These are phyloP conservation scores for Fusarium verticillioides DNA, from an alignment of 2,329 filamentous ascomycete species.

Conservation along the genomic window DNA sequence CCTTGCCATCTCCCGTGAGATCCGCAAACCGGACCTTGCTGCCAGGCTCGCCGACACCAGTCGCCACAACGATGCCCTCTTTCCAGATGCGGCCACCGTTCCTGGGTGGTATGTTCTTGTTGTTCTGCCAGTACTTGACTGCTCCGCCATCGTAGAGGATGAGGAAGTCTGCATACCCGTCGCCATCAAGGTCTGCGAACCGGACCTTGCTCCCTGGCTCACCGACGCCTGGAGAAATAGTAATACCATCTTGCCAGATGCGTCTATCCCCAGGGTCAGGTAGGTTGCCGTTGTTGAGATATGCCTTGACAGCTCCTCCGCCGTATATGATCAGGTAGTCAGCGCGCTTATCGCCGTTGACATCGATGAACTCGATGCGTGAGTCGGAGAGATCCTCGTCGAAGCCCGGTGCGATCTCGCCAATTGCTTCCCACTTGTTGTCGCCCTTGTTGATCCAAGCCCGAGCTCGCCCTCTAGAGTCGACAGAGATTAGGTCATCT, in stretches of 20 bases:
- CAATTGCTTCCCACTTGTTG: slow-evolving; percentile 3
- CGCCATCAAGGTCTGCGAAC: slow-evolving; percentile 32
- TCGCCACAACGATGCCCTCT: slow-evolving; percentile 6
- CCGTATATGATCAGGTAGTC: slow-evolving; percentile 35
- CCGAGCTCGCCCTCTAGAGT: slow-evolving; percentile 9
- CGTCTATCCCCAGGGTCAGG: not conserved
- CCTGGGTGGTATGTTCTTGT: slow-evolving; percentile 9
- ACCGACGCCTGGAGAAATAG: slow-evolving; percentile 12
- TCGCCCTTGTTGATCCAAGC: slow-evolving; percentile 21
- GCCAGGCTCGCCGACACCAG: slow-evolving; percentile 11
- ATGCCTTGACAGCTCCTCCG: slow-evolving; percentile 32
- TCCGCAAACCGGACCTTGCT: slow-evolving; percentile 21
- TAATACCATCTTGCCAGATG: slow-evolving; percentile 4
- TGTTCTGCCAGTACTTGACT: slow-evolving; percentile 20
- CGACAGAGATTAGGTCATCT: slow-evolving; percentile 10
- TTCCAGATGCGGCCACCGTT: slow-evolving; percentile 22
- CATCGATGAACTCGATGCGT: slow-evolving; percentile 19
- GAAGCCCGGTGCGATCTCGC: slow-evolving; percentile 7
- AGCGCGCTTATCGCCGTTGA: slow-evolving; percentile 19
- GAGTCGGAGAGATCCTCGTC: not conserved
- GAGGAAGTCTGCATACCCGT: slow-evolving; percentile 16
- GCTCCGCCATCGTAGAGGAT: slow-evolving; percentile 17
- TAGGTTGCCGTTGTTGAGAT: slow-evolving; percentile 15
- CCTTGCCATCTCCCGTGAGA: slow-evolving; percentile 18
- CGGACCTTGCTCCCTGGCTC: slow-evolving; percentile 13